Conservation (phyloP, 225 moss, liverwort and hornwort genomes). For the Bryum argenteum region DNA sequence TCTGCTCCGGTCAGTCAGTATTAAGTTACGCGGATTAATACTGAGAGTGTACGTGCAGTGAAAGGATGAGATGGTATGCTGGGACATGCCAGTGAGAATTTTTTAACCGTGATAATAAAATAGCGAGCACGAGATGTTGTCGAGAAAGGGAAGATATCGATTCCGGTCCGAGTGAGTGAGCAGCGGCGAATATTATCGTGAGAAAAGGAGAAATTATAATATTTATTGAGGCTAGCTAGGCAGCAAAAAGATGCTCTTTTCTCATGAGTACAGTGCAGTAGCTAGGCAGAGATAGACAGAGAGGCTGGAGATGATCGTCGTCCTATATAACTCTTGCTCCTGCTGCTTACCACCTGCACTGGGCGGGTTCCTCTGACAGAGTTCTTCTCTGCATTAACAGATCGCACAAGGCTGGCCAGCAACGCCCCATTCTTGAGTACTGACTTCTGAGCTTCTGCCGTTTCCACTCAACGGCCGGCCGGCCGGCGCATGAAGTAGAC, state of each 20-base stretch:
- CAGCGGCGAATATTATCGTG: background rate
- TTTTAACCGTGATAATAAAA: background rate
- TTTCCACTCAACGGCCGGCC: background rate
- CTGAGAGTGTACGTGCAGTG: background rate
- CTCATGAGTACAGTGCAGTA: background rate
- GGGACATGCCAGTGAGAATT: background rate
- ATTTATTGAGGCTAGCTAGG: background rate
- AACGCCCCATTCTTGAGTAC: background rate
- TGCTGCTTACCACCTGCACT: slow-evolving; percentile 25
- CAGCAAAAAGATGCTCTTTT: background rate
- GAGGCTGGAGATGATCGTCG: slow-evolving; percentile 4
- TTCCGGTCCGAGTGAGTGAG: background rate
- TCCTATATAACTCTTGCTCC: slow-evolving; percentile 27
- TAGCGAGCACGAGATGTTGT: background rate
- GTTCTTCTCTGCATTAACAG: slow-evolving; percentile 9
- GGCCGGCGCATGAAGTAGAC: background rate
- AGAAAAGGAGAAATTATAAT: background rate
- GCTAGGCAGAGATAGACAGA: background rate
- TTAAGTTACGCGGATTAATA: too few species aligned
- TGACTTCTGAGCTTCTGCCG: slow-evolving; percentile 1
- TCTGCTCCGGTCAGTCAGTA: too few species aligned
- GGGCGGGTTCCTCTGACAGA: slow-evolving; percentile 22
- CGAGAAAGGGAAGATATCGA: background rate
- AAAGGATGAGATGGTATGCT: too few species aligned
- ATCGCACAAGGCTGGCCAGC: background rate